Percentiles rank a stretch among this genome's conserved stretches.
Conservation (phyloP, 2,329 filamentous ascomycete genomes). For the Colletotrichum shisoi region DNA sequence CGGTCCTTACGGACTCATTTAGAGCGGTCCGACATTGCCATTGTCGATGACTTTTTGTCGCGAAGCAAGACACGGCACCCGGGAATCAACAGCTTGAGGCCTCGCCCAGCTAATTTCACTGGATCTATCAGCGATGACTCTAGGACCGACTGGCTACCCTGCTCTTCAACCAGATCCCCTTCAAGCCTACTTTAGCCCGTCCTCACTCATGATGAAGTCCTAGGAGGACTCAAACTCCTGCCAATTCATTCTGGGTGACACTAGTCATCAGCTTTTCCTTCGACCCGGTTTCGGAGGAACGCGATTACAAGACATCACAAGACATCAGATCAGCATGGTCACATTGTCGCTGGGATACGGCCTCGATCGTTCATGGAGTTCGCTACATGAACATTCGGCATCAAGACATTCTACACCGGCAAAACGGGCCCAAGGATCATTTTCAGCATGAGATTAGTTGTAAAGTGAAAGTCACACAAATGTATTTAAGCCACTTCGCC, state of each 20-base stretch:
- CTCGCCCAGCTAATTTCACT: neutral
- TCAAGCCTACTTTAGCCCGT: neutral
- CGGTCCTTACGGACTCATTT: neutral
- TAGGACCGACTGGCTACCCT: neutral
- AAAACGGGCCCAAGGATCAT: neutral
- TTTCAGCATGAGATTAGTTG: neutral
- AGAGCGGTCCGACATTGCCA: neutral
- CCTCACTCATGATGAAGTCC: too few relatives aligned
- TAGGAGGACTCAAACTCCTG: too few relatives aligned
- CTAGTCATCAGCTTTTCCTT: neutral
- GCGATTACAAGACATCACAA: neutral
- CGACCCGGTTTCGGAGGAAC: too few relatives aligned
- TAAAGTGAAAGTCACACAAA: neutral
- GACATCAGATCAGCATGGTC: too few relatives aligned
- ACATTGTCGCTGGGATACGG: too few relatives aligned
- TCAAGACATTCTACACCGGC: neutral
- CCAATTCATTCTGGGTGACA: neutral
- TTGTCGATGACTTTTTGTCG: neutral
- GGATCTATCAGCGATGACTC: neutral
- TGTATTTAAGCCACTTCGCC: slow-evolving; percentile 9
- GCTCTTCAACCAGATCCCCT: neutral
- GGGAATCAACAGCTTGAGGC: neutral
- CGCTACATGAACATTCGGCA: neutral
- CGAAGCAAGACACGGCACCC: too few relatives aligned
- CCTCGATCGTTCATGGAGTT: neutral